Percentiles rank a stretch among this genome's conserved stretches.
These are phyloP conservation scores for Drechslerella coelobrocha DNA, from an alignment of 2,329 filamentous ascomycete genomes.

Conservation along the genomic window DNA sequence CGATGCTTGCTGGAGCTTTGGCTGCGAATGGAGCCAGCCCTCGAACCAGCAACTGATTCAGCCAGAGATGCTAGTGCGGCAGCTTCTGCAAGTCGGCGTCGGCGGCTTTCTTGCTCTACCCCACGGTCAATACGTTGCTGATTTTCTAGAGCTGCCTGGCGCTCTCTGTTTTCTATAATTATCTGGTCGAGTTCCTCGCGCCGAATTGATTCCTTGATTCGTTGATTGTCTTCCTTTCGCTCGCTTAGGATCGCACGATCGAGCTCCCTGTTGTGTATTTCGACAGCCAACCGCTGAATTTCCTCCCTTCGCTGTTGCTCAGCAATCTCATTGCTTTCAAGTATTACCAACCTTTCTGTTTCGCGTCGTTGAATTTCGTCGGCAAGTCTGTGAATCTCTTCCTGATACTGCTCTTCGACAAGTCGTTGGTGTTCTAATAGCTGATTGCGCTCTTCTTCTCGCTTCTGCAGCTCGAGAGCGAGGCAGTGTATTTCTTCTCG, in stretches of 20 bases:
- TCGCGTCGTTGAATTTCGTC: constrained; percentile 45
- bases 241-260: constrained; percentile 42
- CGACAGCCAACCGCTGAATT: constrained; percentile 26
- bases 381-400: constrained; percentile 29
- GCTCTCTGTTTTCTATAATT: constrained; percentile 34
- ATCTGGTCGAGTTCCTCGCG: constrained; percentile 42
- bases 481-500: constrained; percentile 43
- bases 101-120: constrained; percentile 41
- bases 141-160: constrained; percentile 27
- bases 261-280: constrained; percentile 43
- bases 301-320: constrained; percentile 46
- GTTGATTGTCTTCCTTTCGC: constrained; percentile 41
- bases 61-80: constrained; percentile 22
- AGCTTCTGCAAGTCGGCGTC: constrained; percentile 41
- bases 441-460: constrained; percentile 34
- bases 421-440: constrained; percentile 35
- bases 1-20: constrained; percentile 21
- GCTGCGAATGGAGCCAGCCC: constrained; percentile 7
- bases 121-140: constrained; percentile 34
- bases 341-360: constrained; percentile 23
- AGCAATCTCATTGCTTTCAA: constrained; percentile 42
- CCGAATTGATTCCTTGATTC: constrained; percentile 36
- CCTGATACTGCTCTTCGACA: constrained; percentile 28
- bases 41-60: constrained; percentile 32
- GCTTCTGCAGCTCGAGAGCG: constrained; percentile 24